Evolutionary conservation across 2,329 filamentous ascomycete genomes (phyloP), one percentile per base, ranked within the genome.

Genomic region (Alternaria atra): DNA sequence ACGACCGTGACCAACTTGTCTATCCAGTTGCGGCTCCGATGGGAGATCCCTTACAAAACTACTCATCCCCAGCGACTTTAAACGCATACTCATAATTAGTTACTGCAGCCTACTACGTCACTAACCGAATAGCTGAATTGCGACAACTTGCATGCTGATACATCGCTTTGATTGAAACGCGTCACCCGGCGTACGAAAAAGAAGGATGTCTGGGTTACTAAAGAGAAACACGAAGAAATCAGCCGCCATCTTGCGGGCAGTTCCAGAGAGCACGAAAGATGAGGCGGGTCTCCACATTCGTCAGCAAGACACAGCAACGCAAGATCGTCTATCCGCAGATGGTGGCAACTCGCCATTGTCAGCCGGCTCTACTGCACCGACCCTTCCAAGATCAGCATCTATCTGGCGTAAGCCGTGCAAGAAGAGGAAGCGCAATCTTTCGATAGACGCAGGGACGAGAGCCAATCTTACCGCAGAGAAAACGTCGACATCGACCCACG

Each of bases 301-400:
- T 63, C 71, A 80, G 43, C 79, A 79, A 66, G 79, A 80, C 37
- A 65, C 78, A 29, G 71, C 73, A 59, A 75, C 58, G 48, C 62
- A 60, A 47, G 52, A 50, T 59, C 34, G 47, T 44, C 35, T 55
- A 43, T 46, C 35, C 27, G 56, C 70, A 32, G 77, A 77, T 64
- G 73, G 75, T 64, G 64, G 63, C 54, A 71, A 57, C 61, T 65
- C 63, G 57, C 65, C 67, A 61, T 47, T 56, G 29, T 66, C 72
- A 46, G 60, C 57, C 55, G 64, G 56, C 54, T 56, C 56, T 43
- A 52, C 63, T 23, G 51, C 65, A 64, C 56, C 58, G 40, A 67
- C 61, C 35, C 66, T 66, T 52, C 55, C 68, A 52, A 60, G 58
- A 43, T 58, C 64, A 50, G 58, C 57, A 50, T 37, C 60, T 34